Conservation (phyloP, 768 basidiomycete species). For the Amylocystis lapponica region DNA sequence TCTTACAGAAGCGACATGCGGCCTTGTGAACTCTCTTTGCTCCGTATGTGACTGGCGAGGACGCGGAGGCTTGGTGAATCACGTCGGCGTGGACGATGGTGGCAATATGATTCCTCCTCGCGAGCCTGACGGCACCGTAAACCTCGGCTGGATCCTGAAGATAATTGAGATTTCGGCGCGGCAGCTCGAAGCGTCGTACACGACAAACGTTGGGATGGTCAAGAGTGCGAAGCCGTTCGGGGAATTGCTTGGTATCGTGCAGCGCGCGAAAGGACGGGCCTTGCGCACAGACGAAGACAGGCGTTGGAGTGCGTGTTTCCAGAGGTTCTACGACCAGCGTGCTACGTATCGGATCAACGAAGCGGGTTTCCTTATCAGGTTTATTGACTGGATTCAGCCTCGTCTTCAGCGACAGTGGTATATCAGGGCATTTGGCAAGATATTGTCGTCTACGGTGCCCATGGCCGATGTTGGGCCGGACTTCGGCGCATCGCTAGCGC, state of each 20-base stretch:
- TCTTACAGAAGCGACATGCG: conserved; percentile 44
- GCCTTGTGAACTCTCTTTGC: conserved; percentile 38
- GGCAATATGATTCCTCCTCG: conserved; percentile 12
- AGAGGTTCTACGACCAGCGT: conserved; percentile 24
- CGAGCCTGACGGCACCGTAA: conserved; percentile 1
- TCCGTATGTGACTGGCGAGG: conserved; percentile 45
- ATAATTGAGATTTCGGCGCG: conserved; percentile 32
- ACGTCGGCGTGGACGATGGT: conserved; percentile 19
- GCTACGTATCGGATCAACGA: conserved; percentile 27
- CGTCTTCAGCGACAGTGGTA: conserved; percentile 40
- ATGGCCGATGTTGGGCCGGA: conserved; percentile 4
- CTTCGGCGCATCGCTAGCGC: conserved; percentile 11
- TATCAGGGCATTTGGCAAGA: conserved; percentile 29
- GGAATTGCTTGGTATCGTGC: conserved; percentile 33
- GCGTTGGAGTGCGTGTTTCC: conserved; percentile 28
- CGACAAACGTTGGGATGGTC: conserved; percentile 27
- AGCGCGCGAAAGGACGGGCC: conserved; percentile 20
- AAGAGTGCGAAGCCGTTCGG: conserved; percentile 20
- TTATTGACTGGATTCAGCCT: conserved; percentile 38
- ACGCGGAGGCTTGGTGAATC: conserved; percentile 26
- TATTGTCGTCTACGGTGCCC: conserved; percentile 14
- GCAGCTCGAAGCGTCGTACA: conserved; percentile 29
- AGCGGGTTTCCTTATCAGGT: conserved; percentile 38
- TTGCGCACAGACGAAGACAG: conserved; percentile 21
- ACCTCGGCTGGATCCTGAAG: conserved; percentile 31